Conservation (phyloP, 805 yeast genomes). For the Kurtzmaniella cleridarum region DNA sequence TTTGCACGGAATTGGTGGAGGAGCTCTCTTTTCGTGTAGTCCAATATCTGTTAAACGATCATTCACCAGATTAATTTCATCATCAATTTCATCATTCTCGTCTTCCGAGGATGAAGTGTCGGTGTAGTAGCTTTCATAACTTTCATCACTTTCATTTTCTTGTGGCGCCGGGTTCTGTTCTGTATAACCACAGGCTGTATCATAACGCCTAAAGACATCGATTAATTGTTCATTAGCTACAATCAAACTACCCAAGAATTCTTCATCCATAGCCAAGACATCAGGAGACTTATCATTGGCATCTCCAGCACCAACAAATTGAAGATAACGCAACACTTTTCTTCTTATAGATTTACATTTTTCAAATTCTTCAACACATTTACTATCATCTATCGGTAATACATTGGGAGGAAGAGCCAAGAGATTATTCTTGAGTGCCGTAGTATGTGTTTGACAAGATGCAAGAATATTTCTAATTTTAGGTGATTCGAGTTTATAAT, state of each 20-base stretch:
- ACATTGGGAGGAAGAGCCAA: slow-evolving; percentile 38
- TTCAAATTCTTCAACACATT: slow-evolving; percentile 62
- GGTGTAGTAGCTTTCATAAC: slow-evolving; percentile 36
- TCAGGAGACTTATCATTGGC: slow-evolving; percentile 21
- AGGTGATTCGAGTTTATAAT: slow-evolving; percentile 67
- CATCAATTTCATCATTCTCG: slow-evolving; percentile 29
- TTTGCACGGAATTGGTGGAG: slow-evolving; percentile 24
- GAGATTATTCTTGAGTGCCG: slow-evolving; percentile 54
- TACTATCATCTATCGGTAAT: slow-evolving; percentile 58
- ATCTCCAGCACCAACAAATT: slow-evolving; percentile 58
- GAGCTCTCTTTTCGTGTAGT: slow-evolving; percentile 9
- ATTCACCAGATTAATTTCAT: slow-evolving; percentile 7
- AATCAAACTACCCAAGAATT: slow-evolving; percentile 79
- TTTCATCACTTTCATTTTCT: slow-evolving; percentile 22
- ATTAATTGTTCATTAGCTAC: slow-evolving; percentile 91
- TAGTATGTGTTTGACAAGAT: slow-evolving; percentile 69
- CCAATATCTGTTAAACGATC: too few relatives aligned
- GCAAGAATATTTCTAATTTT: slow-evolving; percentile 64
- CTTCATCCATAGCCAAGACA: slow-evolving; percentile 51
- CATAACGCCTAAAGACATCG: slow-evolving; percentile 62
- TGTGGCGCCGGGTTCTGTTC: slow-evolving; percentile 35
- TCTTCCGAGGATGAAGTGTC: slow-evolving; percentile 21
- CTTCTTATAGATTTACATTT: slow-evolving; percentile 72
- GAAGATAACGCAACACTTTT: slow-evolving; percentile 74
- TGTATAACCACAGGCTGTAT: slow-evolving; percentile 42